These are phyloP conservation scores for Cercospora citrullina DNA, from an alignment of 2,329 filamentous ascomycete genomes.

Conservation along the genomic window DNA sequence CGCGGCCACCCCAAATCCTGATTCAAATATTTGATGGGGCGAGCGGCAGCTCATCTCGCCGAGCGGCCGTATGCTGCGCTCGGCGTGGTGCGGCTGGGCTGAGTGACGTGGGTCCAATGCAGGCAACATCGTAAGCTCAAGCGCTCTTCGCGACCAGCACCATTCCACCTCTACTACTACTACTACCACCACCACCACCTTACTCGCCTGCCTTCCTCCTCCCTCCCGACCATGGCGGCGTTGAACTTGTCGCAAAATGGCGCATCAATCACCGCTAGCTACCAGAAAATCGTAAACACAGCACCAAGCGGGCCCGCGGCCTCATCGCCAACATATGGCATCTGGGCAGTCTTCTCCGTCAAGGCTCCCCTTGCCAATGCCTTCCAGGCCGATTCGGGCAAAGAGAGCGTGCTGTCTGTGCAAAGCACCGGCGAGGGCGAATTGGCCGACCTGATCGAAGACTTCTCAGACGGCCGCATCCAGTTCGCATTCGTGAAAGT, in stretches of 20 bases:
- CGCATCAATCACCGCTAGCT: conserved; percentile 56
- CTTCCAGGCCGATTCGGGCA: conserved; percentile 80
- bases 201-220: not conserved
- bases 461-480: conserved; percentile 93
- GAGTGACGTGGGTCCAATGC: not conserved
- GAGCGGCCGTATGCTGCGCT: not conserved
- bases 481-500: conserved; percentile 97
- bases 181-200: not conserved
- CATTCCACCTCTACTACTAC: not conserved
- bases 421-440: conserved; percentile 93
- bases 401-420: conserved; percentile 94
- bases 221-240: conserved; percentile 66
- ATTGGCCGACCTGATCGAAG: conserved; percentile 83
- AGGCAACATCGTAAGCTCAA: conserved; percentile 3
- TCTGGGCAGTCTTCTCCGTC: conserved; percentile 94
- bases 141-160: not conserved
- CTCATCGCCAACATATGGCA: conserved; percentile 76
- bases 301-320: conserved; percentile 57
- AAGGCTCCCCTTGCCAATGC: conserved; percentile 89
- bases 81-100: not conserved
- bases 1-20: not conserved
- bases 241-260: conserved; percentile 57
- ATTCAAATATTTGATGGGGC: conserved; percentile 1
- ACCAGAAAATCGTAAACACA: conserved; percentile 66
- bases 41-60: not conserved